phyloP scores from a whole-genome alignment of 1,284 basidiomycete species.

The Quambalaria eucalypti region DNA sequence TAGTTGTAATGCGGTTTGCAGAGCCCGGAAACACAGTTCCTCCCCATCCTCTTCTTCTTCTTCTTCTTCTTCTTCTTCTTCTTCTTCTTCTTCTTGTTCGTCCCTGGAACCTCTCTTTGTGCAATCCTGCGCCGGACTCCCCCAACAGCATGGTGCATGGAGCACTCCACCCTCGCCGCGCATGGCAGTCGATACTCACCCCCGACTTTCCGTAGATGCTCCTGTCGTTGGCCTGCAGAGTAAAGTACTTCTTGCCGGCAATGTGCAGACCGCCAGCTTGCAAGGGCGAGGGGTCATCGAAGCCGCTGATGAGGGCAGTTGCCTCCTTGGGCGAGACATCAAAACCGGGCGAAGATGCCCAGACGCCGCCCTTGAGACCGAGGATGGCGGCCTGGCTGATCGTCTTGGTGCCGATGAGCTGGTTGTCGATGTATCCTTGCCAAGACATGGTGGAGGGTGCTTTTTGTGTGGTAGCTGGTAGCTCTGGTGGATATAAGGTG shows the following conservation, averaged over 20 bases:
- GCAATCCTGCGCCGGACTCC: too few species aligned
- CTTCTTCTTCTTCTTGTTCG: too few species aligned
- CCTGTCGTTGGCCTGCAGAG: constrained; percentile 56
- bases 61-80: not conserved
- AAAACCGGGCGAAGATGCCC: constrained; percentile 71
- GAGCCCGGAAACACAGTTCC: too few species aligned
- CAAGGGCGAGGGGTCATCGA: constrained; percentile 50
- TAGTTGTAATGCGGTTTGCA: too few species aligned
- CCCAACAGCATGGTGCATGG: too few species aligned
- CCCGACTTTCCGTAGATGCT: constrained; percentile 72
- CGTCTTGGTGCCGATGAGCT: constrained; percentile 70
- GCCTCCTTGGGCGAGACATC: constrained; percentile 65
- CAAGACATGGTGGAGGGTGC: constrained; percentile 38
- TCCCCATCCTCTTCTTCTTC: not conserved
- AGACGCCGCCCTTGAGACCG: constrained; percentile 74
- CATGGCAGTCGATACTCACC: constrained; percentile 54
- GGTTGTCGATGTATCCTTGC: constrained; percentile 75
- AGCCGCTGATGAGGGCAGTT: constrained; percentile 58
- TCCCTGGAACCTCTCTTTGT: too few species aligned
- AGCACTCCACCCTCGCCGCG: too few species aligned
- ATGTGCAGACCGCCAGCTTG: constrained; percentile 61
- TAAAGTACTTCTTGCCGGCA: constrained; percentile 71
- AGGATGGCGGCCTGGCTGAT: constrained; percentile 73
- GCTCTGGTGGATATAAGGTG: too few species aligned
- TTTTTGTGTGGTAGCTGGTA: too few species aligned